phyloP scores from a whole-genome alignment of 441 rosid genomes.

The Populus trichocarpa region DNA sequence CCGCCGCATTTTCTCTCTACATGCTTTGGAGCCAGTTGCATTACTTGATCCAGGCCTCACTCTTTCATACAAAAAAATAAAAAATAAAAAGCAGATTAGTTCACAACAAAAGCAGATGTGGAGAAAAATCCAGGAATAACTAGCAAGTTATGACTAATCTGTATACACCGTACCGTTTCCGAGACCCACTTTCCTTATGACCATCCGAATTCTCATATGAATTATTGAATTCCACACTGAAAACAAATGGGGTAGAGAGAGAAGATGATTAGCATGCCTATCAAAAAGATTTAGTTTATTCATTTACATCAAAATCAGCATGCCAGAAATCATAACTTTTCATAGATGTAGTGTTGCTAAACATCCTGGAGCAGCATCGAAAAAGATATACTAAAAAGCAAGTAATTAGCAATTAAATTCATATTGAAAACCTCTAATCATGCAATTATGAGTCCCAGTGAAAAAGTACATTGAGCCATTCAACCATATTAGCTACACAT shows the following conservation, averaged over 20 bases:
- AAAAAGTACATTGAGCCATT: not conserved
- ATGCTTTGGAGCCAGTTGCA: conserved; percentile 58
- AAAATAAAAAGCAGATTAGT: not conserved
- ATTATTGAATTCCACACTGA: conserved; percentile 43
- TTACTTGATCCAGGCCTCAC: conserved; percentile 36
- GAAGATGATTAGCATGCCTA: not conserved
- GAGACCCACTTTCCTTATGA: conserved; percentile 35
- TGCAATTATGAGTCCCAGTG: not conserved
- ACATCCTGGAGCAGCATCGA: not conserved
- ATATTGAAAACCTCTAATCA: not conserved
- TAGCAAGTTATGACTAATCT: not conserved
- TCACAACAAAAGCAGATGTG: not conserved
- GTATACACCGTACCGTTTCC: conserved; percentile 34
- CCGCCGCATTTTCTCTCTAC: conserved; percentile 62
- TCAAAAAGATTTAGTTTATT: not conserved
- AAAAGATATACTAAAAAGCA: not conserved
- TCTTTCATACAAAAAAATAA: conserved; percentile 22
- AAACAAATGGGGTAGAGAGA: not conserved
- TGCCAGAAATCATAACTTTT: not conserved
- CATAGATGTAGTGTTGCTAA: not conserved
- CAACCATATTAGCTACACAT: not conserved
- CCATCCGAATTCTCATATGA: conserved; percentile 43
- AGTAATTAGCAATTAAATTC: not conserved
- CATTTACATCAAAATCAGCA: not conserved
- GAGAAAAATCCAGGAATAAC: not conserved